These are phyloP conservation scores for Triangularia verruculosa DNA, from an alignment of 2,329 filamentous ascomycete genomes.

Conservation along the genomic window DNA sequence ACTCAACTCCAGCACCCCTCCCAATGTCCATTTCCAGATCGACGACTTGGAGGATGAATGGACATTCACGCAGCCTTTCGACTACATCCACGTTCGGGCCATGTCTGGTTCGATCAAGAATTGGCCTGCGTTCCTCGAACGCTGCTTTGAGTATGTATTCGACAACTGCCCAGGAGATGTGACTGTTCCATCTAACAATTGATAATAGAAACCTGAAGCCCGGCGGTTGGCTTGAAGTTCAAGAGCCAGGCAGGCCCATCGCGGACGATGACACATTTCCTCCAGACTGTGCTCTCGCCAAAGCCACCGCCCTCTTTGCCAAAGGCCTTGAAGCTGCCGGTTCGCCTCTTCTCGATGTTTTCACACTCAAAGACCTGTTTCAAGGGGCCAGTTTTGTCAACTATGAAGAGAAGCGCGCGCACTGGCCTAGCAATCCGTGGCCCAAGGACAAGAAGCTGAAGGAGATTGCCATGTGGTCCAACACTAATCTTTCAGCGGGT, in stretches of 20 bases:
- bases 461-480: slow-evolving; percentile 27
- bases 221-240: slow-evolving; percentile 36
- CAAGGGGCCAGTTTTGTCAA: slow-evolving; percentile 25
- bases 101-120: slow-evolving; percentile 34
- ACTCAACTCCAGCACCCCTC: slow-evolving; percentile 24
- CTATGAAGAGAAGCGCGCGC: slow-evolving; percentile 8
- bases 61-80: slow-evolving; percentile 28
- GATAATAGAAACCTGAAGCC: slow-evolving; percentile 27
- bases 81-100: slow-evolving; percentile 34
- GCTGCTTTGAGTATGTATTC: slow-evolving; percentile 33
- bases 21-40: slow-evolving; percentile 37
- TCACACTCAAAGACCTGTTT: slow-evolving; percentile 27
- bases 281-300: slow-evolving; percentile 20
- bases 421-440: not conserved
- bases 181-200: not conserved
- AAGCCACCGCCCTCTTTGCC: slow-evolving; percentile 25
- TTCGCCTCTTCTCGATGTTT: slow-evolving; percentile 20
- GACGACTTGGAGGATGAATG: slow-evolving; percentile 36
- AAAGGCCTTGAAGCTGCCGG: slow-evolving; percentile 17
- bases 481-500: slow-evolving; percentile 16
- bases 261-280: slow-evolving; percentile 32
- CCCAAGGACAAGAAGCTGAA: slow-evolving; percentile 22
- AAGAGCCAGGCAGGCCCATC: slow-evolving; percentile 29
- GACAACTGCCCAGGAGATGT: too few relatives aligned
- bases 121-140: slow-evolving; percentile 27